phyloP scores from a whole-genome alignment of 75 land plant genomes.

The Chamaecyparis obtusa region DNA sequence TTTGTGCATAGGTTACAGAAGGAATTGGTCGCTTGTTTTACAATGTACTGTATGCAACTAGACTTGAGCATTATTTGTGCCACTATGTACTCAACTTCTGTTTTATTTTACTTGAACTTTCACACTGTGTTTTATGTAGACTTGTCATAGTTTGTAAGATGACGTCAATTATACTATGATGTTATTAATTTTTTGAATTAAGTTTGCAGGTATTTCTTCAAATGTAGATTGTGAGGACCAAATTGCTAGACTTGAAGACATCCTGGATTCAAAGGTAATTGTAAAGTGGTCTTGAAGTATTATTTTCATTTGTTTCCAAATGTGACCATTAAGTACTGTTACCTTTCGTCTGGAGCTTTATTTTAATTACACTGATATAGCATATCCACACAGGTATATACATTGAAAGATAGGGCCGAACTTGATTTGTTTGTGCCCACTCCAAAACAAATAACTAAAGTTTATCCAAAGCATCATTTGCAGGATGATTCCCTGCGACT shows the following conservation, averaged over 20 bases:
- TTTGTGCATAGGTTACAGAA: not conserved
- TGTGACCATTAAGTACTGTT: not conserved
- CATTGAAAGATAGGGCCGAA: conserved; percentile 65
- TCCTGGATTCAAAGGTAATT: conserved; percentile 56
- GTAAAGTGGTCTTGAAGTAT: not conserved
- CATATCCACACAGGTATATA: conserved; percentile 26
- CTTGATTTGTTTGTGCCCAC: conserved; percentile 66
- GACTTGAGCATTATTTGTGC: not conserved
- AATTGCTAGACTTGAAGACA: conserved; percentile 51
- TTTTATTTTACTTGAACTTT: not conserved
- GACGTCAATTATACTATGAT: not conserved
- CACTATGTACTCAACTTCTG: not conserved
- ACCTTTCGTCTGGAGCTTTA: not conserved
- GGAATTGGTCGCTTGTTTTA: not conserved
- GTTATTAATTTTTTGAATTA: not conserved
- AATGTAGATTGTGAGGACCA: conserved; percentile 50
- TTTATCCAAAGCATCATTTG: conserved; percentile 23
- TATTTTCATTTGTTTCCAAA: not conserved
- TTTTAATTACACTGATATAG: not conserved
- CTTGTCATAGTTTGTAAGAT: not conserved
- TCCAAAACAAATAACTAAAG: conserved; percentile 33
- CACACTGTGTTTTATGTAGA: not conserved
- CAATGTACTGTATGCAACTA: not conserved
- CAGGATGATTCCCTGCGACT: conserved; percentile 22
- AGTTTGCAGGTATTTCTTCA: conserved; percentile 50